Conservation (phyloP, 1,139 yeast species). For the Scheffersomyces insectosa region DNA sequence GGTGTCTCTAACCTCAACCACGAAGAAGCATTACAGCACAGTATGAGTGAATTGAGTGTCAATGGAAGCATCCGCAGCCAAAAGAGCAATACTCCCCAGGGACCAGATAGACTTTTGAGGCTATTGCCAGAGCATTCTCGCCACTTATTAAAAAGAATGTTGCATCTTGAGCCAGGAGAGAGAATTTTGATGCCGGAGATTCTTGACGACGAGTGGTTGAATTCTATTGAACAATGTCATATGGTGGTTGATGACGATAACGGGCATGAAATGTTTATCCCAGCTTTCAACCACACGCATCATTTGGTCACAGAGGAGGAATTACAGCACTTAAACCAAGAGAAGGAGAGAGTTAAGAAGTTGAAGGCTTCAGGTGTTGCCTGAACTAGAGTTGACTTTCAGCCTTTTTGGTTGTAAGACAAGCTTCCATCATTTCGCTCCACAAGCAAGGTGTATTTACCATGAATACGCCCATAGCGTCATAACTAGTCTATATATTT, state of each 20-base stretch:
- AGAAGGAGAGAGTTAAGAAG: slow-evolving; percentile 34
- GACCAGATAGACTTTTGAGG: slow-evolving; percentile 36
- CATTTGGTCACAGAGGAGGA: slow-evolving; percentile 61
- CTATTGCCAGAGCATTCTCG: slow-evolving; percentile 39
- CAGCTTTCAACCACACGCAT: slow-evolving; percentile 47
- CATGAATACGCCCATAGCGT: too few relatives aligned
- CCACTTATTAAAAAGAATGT: slow-evolving; percentile 36
- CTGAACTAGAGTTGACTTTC: background rate
- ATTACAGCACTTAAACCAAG: slow-evolving; percentile 41
- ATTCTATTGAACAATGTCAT: slow-evolving; percentile 32
- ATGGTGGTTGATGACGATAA: slow-evolving; percentile 6
- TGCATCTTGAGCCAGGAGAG: slow-evolving; percentile 26
- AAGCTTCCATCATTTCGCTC: too few relatives aligned
- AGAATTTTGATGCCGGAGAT: slow-evolving; percentile 35
- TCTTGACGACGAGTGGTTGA: slow-evolving; percentile 26
- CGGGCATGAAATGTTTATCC: slow-evolving; percentile 3
- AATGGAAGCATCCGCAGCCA: slow-evolving; percentile 5
- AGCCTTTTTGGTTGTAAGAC: too few relatives aligned
- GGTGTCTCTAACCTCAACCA: slow-evolving; percentile 11
- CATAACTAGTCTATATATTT: too few relatives aligned
- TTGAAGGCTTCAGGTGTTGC: slow-evolving; percentile 15
- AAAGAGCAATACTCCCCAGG: slow-evolving; percentile 14
- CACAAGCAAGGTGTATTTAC: too few relatives aligned
- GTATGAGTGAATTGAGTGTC: slow-evolving; percentile 1
- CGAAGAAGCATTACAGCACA: slow-evolving; percentile 8